phyloP scores from a whole-genome alignment of 2,329 filamentous ascomycete species.

The Rhinocladiella similis region DNA sequence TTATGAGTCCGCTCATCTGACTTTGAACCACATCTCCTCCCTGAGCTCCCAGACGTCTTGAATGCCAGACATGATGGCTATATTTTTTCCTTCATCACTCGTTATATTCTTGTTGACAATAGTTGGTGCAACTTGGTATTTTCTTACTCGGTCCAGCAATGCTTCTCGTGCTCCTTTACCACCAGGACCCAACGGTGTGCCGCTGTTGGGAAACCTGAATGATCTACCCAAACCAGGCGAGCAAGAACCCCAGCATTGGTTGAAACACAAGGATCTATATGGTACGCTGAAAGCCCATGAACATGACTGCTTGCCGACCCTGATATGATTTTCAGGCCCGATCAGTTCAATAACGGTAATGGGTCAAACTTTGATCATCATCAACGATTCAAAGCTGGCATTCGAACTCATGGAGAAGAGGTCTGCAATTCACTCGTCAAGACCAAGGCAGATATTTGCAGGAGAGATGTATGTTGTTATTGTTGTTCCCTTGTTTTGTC shows the following conservation, averaged over 20 bases:
- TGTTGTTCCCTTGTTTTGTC: too few relatives aligned
- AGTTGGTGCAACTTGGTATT: not conserved
- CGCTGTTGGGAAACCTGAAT: constrained; percentile 51
- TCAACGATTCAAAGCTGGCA: constrained; percentile 36
- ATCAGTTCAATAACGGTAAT: constrained; percentile 41
- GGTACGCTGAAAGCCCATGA: constrained; percentile 23
- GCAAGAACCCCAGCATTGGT: constrained; percentile 46
- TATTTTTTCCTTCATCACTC: not conserved
- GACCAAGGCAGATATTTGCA: constrained; percentile 35
- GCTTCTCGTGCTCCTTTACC: constrained; percentile 37
- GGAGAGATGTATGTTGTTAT: constrained; percentile 43
- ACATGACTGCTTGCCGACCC: not conserved
- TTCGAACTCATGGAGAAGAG: constrained; percentile 38
- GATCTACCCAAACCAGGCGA: constrained; percentile 46
- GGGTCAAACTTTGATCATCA: constrained; percentile 39
- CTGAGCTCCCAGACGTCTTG: too few relatives aligned
- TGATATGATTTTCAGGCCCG: constrained; percentile 29
- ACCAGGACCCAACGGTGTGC: constrained; percentile 52
- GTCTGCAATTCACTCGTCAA: constrained; percentile 34
- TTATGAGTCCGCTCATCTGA: too few relatives aligned
- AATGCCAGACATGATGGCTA: not conserved
- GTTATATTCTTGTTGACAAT: not conserved
- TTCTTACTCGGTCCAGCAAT: not conserved
- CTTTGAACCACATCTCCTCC: too few relatives aligned
- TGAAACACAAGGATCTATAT: constrained; percentile 45